Evolutionary conservation across 495 filamentous ascomycete genomes (phyloP), one percentile per base, ranked within the genome.

Genomic region (Letharia lupina): DNA sequence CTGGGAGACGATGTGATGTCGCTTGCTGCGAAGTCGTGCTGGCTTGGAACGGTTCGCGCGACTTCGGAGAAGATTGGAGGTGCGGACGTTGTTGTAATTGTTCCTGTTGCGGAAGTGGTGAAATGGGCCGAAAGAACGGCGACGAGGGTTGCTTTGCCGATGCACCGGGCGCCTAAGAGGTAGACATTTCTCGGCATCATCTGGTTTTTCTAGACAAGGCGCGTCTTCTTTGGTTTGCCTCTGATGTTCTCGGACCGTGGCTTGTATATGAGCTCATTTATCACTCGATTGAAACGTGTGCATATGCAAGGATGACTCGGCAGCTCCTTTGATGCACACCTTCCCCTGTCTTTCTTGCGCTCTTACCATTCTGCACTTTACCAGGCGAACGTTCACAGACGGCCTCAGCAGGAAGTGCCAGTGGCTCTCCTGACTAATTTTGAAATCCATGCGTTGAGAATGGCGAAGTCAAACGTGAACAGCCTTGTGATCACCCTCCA

Each of bases 141-240:
- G 56, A 77, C 75, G 31, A 82, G 75, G 11, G 81, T 82, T 3
- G 81, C 81, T 67, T 82, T 83, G 64, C 81, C 81, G 5, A 80
- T 82, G 63, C 75, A 77, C 64, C 79, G 80, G 41, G 81, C 75
- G 18, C 81, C 81, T 39, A 82, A 73, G 63, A 83, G 76, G 71
- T 81, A 83, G 68, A 82, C 79, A 44, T 66, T 70, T 13, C 41
- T 48, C 20, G 20, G 20, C 47, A 40, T 47, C 42, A 35, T 57
- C 48, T 23, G 56, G 54, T 20, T 58, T 60, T 16, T 3, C 39
- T 44, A 20, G 33, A 8, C 13, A 59, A 8, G 41, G 41, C 41
- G 41, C 12, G 9, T 15, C 41, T 42, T 15, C 6, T 15, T 42
- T 42, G 41, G 3, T 20, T 47, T 20, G 44, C 16, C 3, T 47